Evolutionary conservation across 495 filamentous ascomycete species (phyloP).

Genomic region (Elasticomyces elasticus): DNA sequence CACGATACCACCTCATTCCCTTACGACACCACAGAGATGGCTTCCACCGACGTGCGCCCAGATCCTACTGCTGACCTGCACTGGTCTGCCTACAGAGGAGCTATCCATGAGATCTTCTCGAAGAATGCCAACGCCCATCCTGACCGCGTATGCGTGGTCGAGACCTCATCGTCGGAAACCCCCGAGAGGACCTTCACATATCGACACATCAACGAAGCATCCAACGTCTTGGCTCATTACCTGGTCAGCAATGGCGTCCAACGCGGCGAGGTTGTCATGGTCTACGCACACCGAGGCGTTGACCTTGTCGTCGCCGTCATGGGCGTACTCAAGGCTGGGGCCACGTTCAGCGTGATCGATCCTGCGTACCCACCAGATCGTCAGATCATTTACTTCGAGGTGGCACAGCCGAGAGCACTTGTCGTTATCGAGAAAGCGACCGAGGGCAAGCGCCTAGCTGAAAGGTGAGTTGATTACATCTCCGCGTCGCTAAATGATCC

Average conservation of each 20-base stretch:
- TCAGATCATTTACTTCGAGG: conserved; percentile 85
- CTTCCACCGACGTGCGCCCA: conserved; percentile 34
- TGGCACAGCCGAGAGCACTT: conserved; percentile 69
- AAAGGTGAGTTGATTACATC: too few relatives aligned
- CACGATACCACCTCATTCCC: too few relatives aligned
- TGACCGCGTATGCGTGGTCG: conserved; percentile 68
- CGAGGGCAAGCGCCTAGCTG: background rate
- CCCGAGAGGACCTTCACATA: conserved; percentile 71
- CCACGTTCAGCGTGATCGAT: conserved; percentile 75
- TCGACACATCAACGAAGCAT: conserved; percentile 74
- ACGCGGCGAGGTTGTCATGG: conserved; percentile 85
- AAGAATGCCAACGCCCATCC: conserved; percentile 66
- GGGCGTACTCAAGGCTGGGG: conserved; percentile 54
- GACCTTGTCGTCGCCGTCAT: conserved; percentile 57
- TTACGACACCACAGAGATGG: conserved; percentile 3
- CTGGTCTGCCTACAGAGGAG: conserved; percentile 71
- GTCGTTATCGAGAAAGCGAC: conserved; percentile 71
- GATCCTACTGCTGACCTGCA: conserved; percentile 69
- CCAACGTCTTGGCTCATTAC: conserved; percentile 71
- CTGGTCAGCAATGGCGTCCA: conserved; percentile 62
- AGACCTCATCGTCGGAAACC: conserved; percentile 56
- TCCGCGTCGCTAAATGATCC: too few relatives aligned
- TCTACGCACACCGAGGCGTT: conserved; percentile 73
- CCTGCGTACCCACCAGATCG: conserved; percentile 79
- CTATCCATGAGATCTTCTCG: conserved; percentile 72